Evolutionary conservation across 768 basidiomycete genomes (phyloP), one percentile per base, ranked within the genome.

Genomic region (Tremella fuciformis): DNA sequence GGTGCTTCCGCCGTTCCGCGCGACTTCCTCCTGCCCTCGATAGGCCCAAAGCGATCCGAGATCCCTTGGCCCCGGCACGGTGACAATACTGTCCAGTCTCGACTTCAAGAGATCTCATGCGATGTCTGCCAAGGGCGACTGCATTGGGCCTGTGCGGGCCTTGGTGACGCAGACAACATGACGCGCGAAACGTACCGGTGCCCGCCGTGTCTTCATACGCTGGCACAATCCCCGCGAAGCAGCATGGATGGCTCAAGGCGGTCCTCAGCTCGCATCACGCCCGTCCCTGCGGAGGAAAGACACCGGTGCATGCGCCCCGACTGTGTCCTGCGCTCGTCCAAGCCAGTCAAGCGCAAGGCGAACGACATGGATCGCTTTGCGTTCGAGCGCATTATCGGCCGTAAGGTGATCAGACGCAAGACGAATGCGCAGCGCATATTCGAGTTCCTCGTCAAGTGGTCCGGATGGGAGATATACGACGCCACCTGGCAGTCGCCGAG

Each of bases 381-480:
- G 2, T 37, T 57, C 25, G 56, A 57, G 25, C 13, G 48, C 6
- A 50, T 57, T 48, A 50, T 57, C 19, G 56, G 56, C 18, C 26
- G 48, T 4, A 50, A n/a, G 37, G 56, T 38, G 3, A 15, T 40
- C 18, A 11, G 39, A 25, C 34, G 29, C 25, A 39, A 26, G n/a
- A 25, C 25, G 34, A 54, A 46, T 16, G 42, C 34, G 7, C 40
- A 13, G 46, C 29, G 24, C 29, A 38, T 38, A 11, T 60, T 38
- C 19, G 53, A 54, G 22, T 60, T 40, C 25, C 39, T 60, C 8
- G 58, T 55, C 19, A 54, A 55, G 25, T 55, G 58, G 58, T 6
- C 25, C 2, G 58, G 42, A 8, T 55, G 54, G 54, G 19, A 24
- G 2, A 39, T 55, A 0, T 55, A 49, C 26, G 53, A 60, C 22